A percentile compares a stretch with the other conserved stretches of the same genome.
Conservation (phyloP, 192 early-diverging fungal species). For the Umbelopsis isabellina region DNA sequence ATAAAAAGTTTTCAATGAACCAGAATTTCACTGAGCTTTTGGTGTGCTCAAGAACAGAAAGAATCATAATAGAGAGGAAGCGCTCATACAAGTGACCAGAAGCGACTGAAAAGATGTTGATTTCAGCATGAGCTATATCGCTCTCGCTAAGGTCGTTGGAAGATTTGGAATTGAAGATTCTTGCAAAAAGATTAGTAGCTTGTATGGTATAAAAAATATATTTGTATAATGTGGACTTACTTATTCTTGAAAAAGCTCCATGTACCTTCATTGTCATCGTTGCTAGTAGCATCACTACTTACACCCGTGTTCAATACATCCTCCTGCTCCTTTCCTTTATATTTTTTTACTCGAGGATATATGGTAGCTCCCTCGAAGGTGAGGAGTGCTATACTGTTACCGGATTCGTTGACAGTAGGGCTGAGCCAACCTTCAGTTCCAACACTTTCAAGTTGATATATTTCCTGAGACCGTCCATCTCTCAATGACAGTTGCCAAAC, state of each 20-base stretch:
- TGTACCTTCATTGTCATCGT: slow-evolving; percentile 45
- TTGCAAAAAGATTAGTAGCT: slow-evolving; percentile 3
- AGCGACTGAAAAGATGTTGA: slow-evolving; percentile 98
- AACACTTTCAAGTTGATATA: slow-evolving; percentile 75
- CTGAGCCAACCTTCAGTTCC: slow-evolving; percentile 52
- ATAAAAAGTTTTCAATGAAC: slow-evolving; percentile 98
- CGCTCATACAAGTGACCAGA: slow-evolving; percentile 98
- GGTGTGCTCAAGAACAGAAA: slow-evolving; percentile 88
- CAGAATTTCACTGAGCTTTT: slow-evolving; percentile 95
- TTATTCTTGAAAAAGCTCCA: slow-evolving; percentile 64
- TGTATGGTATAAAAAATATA: background rate
- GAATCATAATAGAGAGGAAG: slow-evolving; percentile 96
- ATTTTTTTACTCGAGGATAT: slow-evolving; percentile 80
- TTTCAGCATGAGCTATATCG: slow-evolving; percentile 49
- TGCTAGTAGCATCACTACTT: slow-evolving; percentile 21
- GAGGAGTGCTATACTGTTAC: slow-evolving; percentile 63
- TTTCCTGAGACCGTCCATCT: slow-evolving; percentile 77
- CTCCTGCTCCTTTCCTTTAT: slow-evolving; percentile 77
- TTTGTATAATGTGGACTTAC: slow-evolving; percentile 39
- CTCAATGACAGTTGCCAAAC: slow-evolving; percentile 83
- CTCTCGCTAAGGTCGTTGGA: background rate
- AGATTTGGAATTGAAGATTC: slow-evolving; percentile 27
- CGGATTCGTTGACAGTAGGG: slow-evolving; percentile 48
- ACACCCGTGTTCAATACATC: slow-evolving; percentile 60
- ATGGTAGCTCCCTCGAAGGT: slow-evolving; percentile 84